Conservation (phyloP, 352 stramenopile species). For the Elongisporangium senticosum region DNA sequence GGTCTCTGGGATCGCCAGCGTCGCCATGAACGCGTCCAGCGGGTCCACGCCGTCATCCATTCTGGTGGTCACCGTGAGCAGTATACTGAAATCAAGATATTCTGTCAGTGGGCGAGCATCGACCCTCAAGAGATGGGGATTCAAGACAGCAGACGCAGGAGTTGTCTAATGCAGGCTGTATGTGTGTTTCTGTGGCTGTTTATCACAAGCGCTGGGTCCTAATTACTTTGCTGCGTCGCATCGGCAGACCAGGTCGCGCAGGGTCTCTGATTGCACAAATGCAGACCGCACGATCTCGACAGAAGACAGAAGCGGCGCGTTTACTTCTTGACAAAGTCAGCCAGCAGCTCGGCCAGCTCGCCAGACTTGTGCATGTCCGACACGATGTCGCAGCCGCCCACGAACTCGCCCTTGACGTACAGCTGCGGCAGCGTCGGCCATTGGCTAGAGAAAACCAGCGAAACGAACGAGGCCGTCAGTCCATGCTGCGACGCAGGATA, state of each 20-base stretch:
- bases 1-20: slow-evolving; percentile 26
- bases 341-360: slow-evolving; percentile 87
- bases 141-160: not conserved
- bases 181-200: slow-evolving; percentile 5
- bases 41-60: slow-evolving; percentile 41
- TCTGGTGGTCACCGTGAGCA: slow-evolving; percentile 1
- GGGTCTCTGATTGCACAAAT: not conserved
- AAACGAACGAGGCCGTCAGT: not conserved
- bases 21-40: slow-evolving; percentile 80
- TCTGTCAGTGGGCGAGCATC: not conserved
- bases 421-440: slow-evolving; percentile 98
- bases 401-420: slow-evolving; percentile 99
- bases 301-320: not conserved
- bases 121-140: not conserved
- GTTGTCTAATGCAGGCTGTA: not conserved
- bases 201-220: not conserved
- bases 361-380: slow-evolving; percentile 92
- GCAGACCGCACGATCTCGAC: not conserved
- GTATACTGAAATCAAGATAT: not conserved
- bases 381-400: slow-evolving; percentile 99
- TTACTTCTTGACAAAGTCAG: slow-evolving; percentile 73
- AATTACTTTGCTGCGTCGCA: not conserved
- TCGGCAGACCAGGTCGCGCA: not conserved
- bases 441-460: slow-evolving; percentile 42
- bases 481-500: not conserved